These are phyloP conservation scores for Hymenoscyphus albidus DNA, from an alignment of 2,329 filamentous ascomycete genomes.

Conservation along the genomic window DNA sequence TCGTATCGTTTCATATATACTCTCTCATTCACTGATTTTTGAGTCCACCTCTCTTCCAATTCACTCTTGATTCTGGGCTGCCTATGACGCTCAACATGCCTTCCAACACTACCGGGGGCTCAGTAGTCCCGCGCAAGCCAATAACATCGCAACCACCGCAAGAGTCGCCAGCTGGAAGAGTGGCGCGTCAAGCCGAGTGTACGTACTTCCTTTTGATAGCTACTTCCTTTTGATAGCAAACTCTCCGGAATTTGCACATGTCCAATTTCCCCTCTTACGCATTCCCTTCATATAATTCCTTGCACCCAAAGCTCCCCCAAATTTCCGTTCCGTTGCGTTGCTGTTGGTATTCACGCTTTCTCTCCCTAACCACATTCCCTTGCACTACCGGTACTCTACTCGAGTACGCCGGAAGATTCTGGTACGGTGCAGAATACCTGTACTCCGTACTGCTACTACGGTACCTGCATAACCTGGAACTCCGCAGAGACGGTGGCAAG, in stretches of 20 bases:
- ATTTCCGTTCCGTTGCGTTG: too few relatives aligned
- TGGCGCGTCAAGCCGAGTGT: constrained; percentile 1
- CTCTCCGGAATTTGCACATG: neutral
- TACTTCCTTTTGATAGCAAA: neutral
- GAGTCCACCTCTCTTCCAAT: neutral
- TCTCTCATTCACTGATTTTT: neutral
- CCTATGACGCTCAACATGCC: neutral
- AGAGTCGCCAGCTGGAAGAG: neutral
- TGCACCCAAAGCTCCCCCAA: too few relatives aligned
- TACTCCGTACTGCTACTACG: neutral
- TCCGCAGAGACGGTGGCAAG: neutral
- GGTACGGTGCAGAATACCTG: neutral
- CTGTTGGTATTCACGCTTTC: too few relatives aligned
- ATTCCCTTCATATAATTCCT: neutral
- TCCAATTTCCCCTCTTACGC: neutral
- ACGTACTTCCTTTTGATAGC: neutral
- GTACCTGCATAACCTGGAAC: neutral
- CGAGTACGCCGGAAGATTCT: neutral
- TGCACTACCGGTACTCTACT: too few relatives aligned
- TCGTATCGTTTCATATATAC: neutral
- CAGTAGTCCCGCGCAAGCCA: neutral
- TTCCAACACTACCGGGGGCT: neutral
- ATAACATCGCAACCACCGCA: neutral
- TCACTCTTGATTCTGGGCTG: neutral
- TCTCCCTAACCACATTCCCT: too few relatives aligned